Base-by-base conservation (phyloP, 2,329 filamentous ascomycete genomes). In the Simplicillium sp. region DNA sequence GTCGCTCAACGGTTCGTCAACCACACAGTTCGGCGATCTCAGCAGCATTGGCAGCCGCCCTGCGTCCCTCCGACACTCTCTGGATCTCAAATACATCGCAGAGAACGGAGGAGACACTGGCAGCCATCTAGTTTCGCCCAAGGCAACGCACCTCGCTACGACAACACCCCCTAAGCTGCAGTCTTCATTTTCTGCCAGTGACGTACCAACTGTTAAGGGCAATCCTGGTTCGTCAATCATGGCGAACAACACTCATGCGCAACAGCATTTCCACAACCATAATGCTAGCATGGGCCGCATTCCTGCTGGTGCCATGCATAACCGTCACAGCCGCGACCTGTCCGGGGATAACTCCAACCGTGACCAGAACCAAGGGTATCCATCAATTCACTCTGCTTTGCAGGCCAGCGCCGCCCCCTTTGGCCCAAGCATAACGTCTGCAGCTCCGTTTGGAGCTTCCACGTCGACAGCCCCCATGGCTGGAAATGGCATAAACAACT, bases 131-230 rank as follows among this genome's bases (percentile, higher is more conserved):
- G 65, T 71, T 46, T 61, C 71, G 20, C 65, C 75, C 3, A 61
- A 73, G 13, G 59, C 64, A 18, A 74, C 57, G 43, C 68, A 73
- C 44, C 61, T 62, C 44, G 73, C 83, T 58, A 70, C 76, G 18
- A 76, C 77, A 40, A 25, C 20, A 25, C 77, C 84, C 29, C 79
- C 82, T 25, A 87, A 86, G 67, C 63, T 95, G 43, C 85, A 89
- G 62, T 82, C 84, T 35, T 96, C 90, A 0, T 96, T 86, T 66
- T 96, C 92, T 9, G 80, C 87, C 40, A 92, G 84, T 60, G 89
- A 97, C 54, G 73, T 96, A 15, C 85, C 88, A 4, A 94, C 88
- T 7, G 70, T 88, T 54, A 94, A 92, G 73, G 82, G 72, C 49
- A 69, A 75, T 40, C 73, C 75, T 41, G 70, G 65, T 37, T 61